Evolutionary conservation across 768 basidiomycete genomes (phyloP).

Genomic region (Goffeauzyma gilvescens): DNA sequence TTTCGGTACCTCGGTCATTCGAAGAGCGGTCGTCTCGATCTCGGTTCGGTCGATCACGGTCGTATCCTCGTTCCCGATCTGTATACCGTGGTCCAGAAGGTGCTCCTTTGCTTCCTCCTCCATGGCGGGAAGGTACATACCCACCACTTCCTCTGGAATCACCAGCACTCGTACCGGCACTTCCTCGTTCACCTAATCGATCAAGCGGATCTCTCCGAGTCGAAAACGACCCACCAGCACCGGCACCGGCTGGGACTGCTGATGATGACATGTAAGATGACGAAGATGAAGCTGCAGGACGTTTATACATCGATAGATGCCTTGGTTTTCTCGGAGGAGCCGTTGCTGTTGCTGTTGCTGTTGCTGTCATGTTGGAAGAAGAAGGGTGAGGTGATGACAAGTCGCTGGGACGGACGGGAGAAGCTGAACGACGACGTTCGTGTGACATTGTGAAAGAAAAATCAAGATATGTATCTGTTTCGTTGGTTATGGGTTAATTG

Average conservation of each 20-base stretch:
- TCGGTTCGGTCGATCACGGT: slow-evolving; percentile 3
- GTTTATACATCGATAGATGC: too few species aligned
- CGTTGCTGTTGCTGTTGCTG: too few species aligned
- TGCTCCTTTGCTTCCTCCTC: slow-evolving; percentile 12
- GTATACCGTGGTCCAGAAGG: not conserved
- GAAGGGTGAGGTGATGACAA: too few species aligned
- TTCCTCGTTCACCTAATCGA: slow-evolving; percentile 13
- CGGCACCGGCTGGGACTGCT: slow-evolving; percentile 3
- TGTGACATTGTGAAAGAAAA: too few species aligned
- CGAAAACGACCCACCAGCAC: slow-evolving; percentile 14
- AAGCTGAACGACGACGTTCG: too few species aligned
- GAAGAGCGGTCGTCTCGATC: not conserved
- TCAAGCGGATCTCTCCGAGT: slow-evolving; percentile 23
- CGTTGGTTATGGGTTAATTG: too few species aligned
- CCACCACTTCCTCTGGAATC: slow-evolving; percentile 16
- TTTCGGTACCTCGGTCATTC: not conserved
- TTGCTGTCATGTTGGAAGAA: too few species aligned
- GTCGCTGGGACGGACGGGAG: too few species aligned
- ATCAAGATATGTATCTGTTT: too few species aligned
- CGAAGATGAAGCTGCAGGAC: too few species aligned
- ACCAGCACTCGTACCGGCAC: slow-evolving; percentile 12
- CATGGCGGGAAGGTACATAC: slow-evolving; percentile 23
- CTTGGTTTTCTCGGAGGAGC: too few species aligned
- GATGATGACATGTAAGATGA: too few species aligned
- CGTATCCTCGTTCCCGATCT: slow-evolving; percentile 8